These are phyloP conservation scores for Didymellaceae sp. DNA, from an alignment of 2,329 filamentous ascomycete species.

Conservation along the genomic window DNA sequence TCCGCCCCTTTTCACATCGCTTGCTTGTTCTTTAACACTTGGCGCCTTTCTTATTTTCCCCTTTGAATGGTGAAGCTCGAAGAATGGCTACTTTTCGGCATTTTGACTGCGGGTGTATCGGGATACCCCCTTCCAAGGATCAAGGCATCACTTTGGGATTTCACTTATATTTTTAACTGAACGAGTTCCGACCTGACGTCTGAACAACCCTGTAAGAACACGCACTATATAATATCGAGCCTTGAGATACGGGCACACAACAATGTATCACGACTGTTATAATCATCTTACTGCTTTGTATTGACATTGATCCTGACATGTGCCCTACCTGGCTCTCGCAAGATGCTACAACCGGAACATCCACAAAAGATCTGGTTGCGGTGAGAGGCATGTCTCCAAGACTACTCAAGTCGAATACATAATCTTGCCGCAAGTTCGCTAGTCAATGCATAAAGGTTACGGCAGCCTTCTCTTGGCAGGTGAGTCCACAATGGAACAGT, in stretches of 20 bases:
- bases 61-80: background rate
- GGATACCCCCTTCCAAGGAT: conserved; percentile 23
- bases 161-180: conserved; percentile 18
- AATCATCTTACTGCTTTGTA: no score
- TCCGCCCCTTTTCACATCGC: conserved; percentile 20
- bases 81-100: background rate
- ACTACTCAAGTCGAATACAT: no score
- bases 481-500: no score
- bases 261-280: conserved; percentile 3
- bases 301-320: no score
- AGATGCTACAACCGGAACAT: no score
- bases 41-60: conserved; percentile 10
- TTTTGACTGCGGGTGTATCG: conserved; percentile 1
- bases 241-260: background rate
- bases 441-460: no score
- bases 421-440: no score
- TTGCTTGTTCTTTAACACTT: conserved; percentile 15
- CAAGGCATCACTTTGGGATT: conserved; percentile 4
- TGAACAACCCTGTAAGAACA: conserved; percentile 22
- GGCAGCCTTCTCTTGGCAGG: no score
- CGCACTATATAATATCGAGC: conserved; percentile 20
- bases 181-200: conserved; percentile 32
- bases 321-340: no score
- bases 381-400: no score
- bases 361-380: no score